phyloP scores from a whole-genome alignment of 2,329 filamentous ascomycete species.

The Emergomyces pasteurianus region DNA sequence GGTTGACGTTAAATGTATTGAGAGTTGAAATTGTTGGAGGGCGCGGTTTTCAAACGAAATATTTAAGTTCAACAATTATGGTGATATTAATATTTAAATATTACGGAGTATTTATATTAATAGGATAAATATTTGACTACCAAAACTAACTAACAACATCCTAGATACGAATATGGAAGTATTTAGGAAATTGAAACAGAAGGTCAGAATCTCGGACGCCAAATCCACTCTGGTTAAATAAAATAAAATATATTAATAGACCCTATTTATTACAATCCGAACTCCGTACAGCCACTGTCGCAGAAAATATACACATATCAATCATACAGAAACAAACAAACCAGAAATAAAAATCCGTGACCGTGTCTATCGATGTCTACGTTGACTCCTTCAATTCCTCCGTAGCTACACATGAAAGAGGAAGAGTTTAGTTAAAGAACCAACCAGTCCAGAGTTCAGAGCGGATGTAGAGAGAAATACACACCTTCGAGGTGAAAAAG shows the following conservation, averaged over 20 bases:
- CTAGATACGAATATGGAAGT: no score
- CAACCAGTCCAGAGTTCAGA: not conserved
- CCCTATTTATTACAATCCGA: not conserved
- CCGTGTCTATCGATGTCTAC: constrained; percentile 31
- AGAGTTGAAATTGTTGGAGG: not conserved
- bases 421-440: no score
- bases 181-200: no score
- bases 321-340: not conserved
- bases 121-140: no score
- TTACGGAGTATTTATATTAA: no score
- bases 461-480: no score
- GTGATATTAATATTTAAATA: not conserved
- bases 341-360: not conserved
- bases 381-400: constrained; percentile 70
- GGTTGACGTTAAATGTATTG: no score
- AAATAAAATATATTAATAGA: not conserved
- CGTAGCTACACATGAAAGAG: constrained; percentile 46
- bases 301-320: not conserved
- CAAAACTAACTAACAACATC: no score
- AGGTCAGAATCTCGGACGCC: no score
- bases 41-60: not conserved
- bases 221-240: no score
- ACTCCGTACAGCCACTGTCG: not conserved
- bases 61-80: no score
- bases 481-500: constrained; percentile 92